A percentile compares a stretch with the other conserved stretches of the same genome.
These are phyloP conservation scores for Coemansia sp. DNA, from an alignment of 192 early-diverging fungal genomes.

Conservation along the genomic window DNA sequence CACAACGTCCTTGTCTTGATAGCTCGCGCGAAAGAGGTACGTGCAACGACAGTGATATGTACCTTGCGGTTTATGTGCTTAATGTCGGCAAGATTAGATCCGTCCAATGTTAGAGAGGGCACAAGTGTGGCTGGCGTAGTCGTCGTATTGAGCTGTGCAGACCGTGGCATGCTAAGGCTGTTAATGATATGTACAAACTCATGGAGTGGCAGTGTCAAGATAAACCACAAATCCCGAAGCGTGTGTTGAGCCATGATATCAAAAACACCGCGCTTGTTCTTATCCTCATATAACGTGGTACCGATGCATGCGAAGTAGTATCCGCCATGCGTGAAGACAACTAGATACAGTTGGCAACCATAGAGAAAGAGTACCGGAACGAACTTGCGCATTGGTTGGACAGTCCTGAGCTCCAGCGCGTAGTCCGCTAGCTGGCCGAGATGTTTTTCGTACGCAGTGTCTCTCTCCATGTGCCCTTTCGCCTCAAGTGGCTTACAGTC, in stretches of 20 bases:
- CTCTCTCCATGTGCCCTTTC: not conserved
- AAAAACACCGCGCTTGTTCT: not conserved
- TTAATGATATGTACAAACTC: not conserved
- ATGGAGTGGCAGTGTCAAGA: not conserved
- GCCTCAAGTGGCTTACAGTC: too few relatives aligned
- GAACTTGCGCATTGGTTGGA: constrained; percentile 24
- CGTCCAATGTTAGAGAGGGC: too few relatives aligned
- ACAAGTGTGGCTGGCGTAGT: not conserved
- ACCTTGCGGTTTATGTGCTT: not conserved
- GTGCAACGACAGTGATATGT: not conserved
- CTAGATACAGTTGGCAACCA: constrained; percentile 5
- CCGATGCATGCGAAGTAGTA: constrained; percentile 8
- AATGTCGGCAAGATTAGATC: not conserved
- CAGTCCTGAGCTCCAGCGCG: constrained; percentile 6
- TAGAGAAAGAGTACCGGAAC: constrained; percentile 19
- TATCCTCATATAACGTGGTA: not conserved
- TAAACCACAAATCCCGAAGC: constrained; percentile 1
- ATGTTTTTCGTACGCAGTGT: not conserved
- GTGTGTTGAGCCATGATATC: not conserved
- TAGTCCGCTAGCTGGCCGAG: constrained; percentile 42
- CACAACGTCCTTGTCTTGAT: not conserved
- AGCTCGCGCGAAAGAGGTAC: not conserved
- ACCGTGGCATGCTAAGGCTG: not conserved
- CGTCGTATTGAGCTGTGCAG: not conserved
- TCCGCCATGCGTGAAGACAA: constrained; percentile 21